Percentiles rank a stretch among this genome's conserved stretches.
phyloP scores from a whole-genome alignment of 441 rosid species.

The Gossypium schwendimanii region DNA sequence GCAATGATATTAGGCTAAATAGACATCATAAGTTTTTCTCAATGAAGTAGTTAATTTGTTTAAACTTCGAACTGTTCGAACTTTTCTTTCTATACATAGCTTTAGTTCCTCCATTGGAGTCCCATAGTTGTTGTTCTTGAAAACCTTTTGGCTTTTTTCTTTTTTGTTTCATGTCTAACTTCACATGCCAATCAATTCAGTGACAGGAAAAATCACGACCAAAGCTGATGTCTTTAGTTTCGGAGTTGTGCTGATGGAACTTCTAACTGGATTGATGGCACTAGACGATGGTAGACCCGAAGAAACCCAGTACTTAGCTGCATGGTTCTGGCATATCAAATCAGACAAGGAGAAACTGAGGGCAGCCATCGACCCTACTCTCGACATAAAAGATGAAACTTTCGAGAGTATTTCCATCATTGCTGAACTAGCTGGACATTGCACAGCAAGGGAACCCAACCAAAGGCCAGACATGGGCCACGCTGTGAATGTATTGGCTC shows the following conservation, averaged over 20 bases:
- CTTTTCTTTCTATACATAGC: not conserved
- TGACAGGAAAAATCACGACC: constrained; percentile 69
- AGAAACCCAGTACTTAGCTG: constrained; percentile 63
- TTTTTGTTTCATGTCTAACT: not conserved
- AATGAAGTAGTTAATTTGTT: not conserved
- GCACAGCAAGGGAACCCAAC: constrained; percentile 60
- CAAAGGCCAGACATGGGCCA: constrained; percentile 79
- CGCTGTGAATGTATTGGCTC: constrained; percentile 54
- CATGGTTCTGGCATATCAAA: constrained; percentile 62
- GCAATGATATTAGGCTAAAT: not conserved
- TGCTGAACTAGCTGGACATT: constrained; percentile 68
- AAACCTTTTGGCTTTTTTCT: not conserved
- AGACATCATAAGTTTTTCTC: not conserved
- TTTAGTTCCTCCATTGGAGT: not conserved
- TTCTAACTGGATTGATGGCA: constrained; percentile 61
- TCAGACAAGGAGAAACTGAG: constrained; percentile 43
- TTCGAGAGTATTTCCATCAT: constrained; percentile 45
- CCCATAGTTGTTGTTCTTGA: not conserved
- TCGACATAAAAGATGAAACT: constrained; percentile 47
- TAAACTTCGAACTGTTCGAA: not conserved
- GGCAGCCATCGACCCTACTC: constrained; percentile 49
- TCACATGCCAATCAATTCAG: constrained; percentile 24
- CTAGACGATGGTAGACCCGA: constrained; percentile 65
- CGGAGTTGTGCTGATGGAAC: constrained; percentile 72
- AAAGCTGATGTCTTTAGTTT: constrained; percentile 73